These are phyloP conservation scores for Scheffersomyces titani DNA, from an alignment of 1,139 yeast species.

Conservation along the genomic window DNA sequence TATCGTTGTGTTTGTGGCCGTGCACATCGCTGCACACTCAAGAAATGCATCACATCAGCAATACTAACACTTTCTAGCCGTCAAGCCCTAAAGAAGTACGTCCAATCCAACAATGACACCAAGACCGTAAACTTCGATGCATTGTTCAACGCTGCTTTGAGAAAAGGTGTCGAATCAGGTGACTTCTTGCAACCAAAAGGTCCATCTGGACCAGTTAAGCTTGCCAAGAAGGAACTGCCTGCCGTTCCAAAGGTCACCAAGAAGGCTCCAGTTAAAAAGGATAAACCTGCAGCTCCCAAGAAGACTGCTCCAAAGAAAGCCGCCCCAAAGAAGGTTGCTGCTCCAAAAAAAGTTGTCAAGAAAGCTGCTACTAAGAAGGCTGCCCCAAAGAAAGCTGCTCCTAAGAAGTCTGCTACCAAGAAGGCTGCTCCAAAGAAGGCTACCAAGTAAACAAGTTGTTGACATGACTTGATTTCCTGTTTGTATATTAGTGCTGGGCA, in stretches of 20 bases:
- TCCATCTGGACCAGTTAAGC: constrained; percentile 72
- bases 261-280: constrained; percentile 40
- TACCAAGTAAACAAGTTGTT: background rate
- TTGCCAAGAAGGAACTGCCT: constrained; percentile 48
- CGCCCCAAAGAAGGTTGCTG: constrained; percentile 10
- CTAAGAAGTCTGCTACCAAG: constrained; percentile 15
- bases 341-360: constrained; percentile 10
- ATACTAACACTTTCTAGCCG: constrained; percentile 40
- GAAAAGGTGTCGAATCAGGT: constrained; percentile 78
- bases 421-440: constrained; percentile 8
- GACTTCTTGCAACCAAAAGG: constrained; percentile 88
- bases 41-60: constrained; percentile 1
- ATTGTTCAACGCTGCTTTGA: constrained; percentile 75
- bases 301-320: constrained; percentile 13
- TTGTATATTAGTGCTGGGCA: constrained; percentile 1
- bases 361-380: constrained; percentile 12
- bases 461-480: background rate
- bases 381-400: constrained; percentile 22
- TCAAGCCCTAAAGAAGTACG: constrained; percentile 74
- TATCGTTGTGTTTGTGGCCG: constrained; percentile 5
- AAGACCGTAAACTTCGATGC: constrained; percentile 69
- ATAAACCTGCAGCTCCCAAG: constrained; percentile 23
- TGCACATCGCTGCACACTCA: constrained; percentile 14
- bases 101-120: constrained; percentile 61
- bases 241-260: constrained; percentile 21